Base-by-base conservation (phyloP, 768 basidiomycete genomes). In the Collybiopsis confluens region DNA sequence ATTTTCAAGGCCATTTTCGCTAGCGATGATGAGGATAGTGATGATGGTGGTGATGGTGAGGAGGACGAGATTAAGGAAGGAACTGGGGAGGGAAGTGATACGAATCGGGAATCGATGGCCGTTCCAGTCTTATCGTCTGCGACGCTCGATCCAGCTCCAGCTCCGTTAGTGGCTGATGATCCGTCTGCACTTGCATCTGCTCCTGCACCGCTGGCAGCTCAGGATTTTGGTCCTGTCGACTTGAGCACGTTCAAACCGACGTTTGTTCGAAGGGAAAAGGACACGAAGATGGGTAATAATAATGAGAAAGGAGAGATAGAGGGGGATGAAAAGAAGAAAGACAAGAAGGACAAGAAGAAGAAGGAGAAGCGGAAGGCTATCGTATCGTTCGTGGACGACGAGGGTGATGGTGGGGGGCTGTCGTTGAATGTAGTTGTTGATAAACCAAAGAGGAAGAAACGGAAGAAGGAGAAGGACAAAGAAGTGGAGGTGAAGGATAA, bases 1-100 rank as follows among this genome's bases (percentile, higher is more conserved):
- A 83, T 98, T 41, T 99, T 98, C 77, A 97, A 96, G 66, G 94
- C 96, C 2, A 98, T 99, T 56, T 99, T 99, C 65, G 95, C 93
- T 10, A 93, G 90, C 68, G 92, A 92, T 56, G 91, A 92, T 42
- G 93, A 96, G 62, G 90, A 91, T 33, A 89, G 85, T 8, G 85
- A 85, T 2, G 91, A 92, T 3, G n/a, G n/a, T n/a, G n/a, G n/a
- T n/a, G n/a, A n/a, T n/a, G n/a, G n/a, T n/a, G n/a, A n/a, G n/a
- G 52, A 36, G 45, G 44, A 30, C 1, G 35, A 42, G n/a, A 56
- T 36, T 27, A 16, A 43, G 27, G 54, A 47, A 16, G 11, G 20
- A 46, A 38, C 36, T 21, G 20, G 27, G 20, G 20, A 42, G 3
- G 9, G 23, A 5, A 11, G 16, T 20, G 37, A 24, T 33, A 13